These are phyloP conservation scores for Arctium minus DNA, from an alignment of 129 eudicot species.

Conservation along the genomic window DNA sequence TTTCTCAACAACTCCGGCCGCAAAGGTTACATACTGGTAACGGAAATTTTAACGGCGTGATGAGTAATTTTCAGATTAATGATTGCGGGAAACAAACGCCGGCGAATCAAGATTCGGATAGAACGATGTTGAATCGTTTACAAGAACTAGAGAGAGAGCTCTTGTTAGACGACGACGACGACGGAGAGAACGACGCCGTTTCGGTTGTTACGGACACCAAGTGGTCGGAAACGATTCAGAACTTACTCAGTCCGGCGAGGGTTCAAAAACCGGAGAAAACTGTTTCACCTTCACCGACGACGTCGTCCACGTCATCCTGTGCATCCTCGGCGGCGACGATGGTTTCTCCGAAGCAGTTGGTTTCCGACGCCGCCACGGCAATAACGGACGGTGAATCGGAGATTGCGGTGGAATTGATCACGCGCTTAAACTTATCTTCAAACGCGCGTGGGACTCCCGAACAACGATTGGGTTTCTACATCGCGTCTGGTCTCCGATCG, in stretches of 20 bases:
- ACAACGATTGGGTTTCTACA: conserved; percentile 53
- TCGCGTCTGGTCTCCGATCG: conserved; percentile 49
- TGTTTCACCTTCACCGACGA: conserved; percentile 68
- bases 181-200: conserved; percentile 38
- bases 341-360: conserved; percentile 41
- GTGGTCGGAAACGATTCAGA: conserved; percentile 75
- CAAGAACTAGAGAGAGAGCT: conserved; percentile 75
- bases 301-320: conserved; percentile 84
- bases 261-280: conserved; percentile 14
- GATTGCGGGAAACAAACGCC: background rate
- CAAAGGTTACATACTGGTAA: conserved; percentile 1
- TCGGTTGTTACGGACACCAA: conserved; percentile 65
- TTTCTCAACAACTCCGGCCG: conserved; percentile 37
- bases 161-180: conserved; percentile 57
- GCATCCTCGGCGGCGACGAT: conserved; percentile 42
- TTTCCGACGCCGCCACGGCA: conserved; percentile 61
- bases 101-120: conserved; percentile 26
- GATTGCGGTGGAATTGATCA: conserved; percentile 43
- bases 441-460: conserved; percentile 50
- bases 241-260: conserved; percentile 38
- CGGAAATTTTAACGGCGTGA: background rate
- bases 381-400: conserved; percentile 56
- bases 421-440: conserved; percentile 43
- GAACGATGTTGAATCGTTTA: conserved; percentile 47
- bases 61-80: conserved; percentile 15